These are phyloP conservation scores for Verticillium klebahnii DNA, from an alignment of 2,329 filamentous ascomycete species.

Conservation along the genomic window DNA sequence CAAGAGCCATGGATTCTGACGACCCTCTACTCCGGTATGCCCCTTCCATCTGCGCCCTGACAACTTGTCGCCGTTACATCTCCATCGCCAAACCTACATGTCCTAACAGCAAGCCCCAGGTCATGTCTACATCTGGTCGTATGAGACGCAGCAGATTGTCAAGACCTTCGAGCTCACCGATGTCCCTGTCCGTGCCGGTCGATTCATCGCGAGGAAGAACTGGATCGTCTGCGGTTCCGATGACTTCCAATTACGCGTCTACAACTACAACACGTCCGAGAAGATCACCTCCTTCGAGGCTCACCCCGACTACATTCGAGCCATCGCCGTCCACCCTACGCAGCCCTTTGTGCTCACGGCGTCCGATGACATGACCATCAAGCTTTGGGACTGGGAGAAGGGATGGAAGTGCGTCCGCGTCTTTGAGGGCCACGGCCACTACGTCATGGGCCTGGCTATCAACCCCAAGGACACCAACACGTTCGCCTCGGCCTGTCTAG, in stretches of 20 bases:
- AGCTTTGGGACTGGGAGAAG: constrained; percentile 99
- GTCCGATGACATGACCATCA: constrained; percentile 97
- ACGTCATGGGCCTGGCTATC: constrained; percentile 93
- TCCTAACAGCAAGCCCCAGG: constrained; percentile 41
- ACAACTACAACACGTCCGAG: constrained; percentile 99
- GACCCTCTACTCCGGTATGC: constrained; percentile 85
- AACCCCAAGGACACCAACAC: constrained; percentile 97
- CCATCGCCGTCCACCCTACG: constrained; percentile 91
- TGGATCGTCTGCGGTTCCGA: constrained; percentile 97
- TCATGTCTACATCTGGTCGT: constrained; percentile 99
- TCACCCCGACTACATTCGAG: constrained; percentile 96
- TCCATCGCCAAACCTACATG: not conserved
- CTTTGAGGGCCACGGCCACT: constrained; percentile 94
- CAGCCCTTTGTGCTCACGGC: constrained; percentile 95
- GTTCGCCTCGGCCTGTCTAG: constrained; percentile 88
- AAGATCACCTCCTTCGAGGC: constrained; percentile 97
- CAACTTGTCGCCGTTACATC: not conserved
- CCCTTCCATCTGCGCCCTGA: not conserved
- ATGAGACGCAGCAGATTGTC: constrained; percentile 92
- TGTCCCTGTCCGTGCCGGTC: constrained; percentile 92
- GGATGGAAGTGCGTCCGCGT: constrained; percentile 96
- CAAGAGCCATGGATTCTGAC: constrained; percentile 96
- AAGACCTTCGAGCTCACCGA: constrained; percentile 99
- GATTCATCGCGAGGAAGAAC: constrained; percentile 96
- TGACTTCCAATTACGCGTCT: constrained; percentile 74